Base-by-base conservation (phyloP, 73 alveolate species). In the Urostyla sp. region DNA sequence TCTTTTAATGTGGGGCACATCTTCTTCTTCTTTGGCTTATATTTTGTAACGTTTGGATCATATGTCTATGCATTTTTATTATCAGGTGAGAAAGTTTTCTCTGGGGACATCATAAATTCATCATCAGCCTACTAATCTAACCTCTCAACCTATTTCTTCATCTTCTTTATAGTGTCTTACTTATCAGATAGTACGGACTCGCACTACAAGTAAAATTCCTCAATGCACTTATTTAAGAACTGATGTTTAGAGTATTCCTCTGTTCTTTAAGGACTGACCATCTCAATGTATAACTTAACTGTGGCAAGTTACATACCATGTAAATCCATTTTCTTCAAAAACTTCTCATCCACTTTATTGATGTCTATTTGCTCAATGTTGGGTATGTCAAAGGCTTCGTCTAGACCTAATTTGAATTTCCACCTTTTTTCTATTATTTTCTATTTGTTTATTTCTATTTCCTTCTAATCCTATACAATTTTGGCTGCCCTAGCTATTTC, bases 61-160 rank as follows among this genome's bases (percentile, higher is more conserved):
- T 58, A n/a, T n/a, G n/a, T n/a, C n/a, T n/a, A n/a, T n/a, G n/a
- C 50, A 43, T 37, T 60, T 28, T 60, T 74, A 11, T 73, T 73
- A 20, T 73, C 85, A n/a, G 74, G 75, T 2, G 74, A 73, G 60
- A 13, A 11, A 11, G 10, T 15, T 49, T 59, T 69, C 60, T 73
- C 85, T 20, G 85, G 75, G 31, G 72, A 48, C 6, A 59, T 31
- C n/a, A 18, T 1, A 3, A 26, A 30, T 2, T 60, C 85, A 15
- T 28, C 26, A 63, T 90, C 96, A 32, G 87, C 91, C 8, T 60
- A 69, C 35, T 90, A 92, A 79, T 87, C 96, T 11, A 90, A 75
- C 50, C 87, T 90, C 55, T 90, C 92, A 18, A 90, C 87, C 63
- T 78, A 63, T 60, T 57, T 87, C 80, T 90, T 86, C 96, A 90